A percentile compares a stretch with the other conserved stretches of the same genome.
Conservation (phyloP, 176 grass and related monocot genomes). For the Guadua angustifolia region DNA sequence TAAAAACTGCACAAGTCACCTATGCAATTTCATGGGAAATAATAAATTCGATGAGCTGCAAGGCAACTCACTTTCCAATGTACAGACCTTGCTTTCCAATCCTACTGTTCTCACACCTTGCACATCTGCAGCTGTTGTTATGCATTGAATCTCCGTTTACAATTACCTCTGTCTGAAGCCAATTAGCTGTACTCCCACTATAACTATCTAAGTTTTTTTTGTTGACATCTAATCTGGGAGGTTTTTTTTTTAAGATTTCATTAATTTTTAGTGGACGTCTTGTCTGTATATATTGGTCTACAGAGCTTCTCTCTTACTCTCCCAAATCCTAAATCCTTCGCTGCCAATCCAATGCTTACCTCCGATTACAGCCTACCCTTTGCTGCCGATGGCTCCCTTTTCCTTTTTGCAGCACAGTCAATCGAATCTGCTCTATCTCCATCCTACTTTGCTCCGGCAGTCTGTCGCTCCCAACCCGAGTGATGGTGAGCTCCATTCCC, state of each 20-base stretch:
- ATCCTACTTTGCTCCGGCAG: neutral
- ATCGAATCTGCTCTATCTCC: slow-evolving; percentile 7
- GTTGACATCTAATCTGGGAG: neutral
- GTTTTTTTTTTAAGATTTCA: slow-evolving; percentile 14
- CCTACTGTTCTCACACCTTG: neutral
- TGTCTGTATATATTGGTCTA: slow-evolving; percentile 26
- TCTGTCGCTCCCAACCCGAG: neutral
- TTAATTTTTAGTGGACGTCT: neutral
- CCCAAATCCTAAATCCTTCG: slow-evolving; percentile 35
- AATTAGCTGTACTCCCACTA: slow-evolving; percentile 24
- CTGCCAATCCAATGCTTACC: neutral
- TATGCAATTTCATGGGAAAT: slow-evolving; percentile 29
- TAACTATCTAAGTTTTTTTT: slow-evolving; percentile 15
- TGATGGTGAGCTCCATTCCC: neutral
- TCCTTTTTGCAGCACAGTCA: neutral
- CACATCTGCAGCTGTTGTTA: slow-evolving; percentile 27
- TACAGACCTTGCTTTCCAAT: neutral
- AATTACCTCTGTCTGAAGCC: slow-evolving; percentile 19
- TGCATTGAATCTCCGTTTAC: slow-evolving; percentile 3
- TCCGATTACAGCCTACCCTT: neutral
- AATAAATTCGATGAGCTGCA: slow-evolving; percentile 23
- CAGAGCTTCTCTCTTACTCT: slow-evolving; percentile 13
- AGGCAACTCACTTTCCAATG: neutral
- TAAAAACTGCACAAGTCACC: neutral
- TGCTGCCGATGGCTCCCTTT: slow-evolving; percentile 33